These are phyloP conservation scores for Boletus coccyginus DNA, from an alignment of 768 basidiomycete species.

Conservation along the genomic window DNA sequence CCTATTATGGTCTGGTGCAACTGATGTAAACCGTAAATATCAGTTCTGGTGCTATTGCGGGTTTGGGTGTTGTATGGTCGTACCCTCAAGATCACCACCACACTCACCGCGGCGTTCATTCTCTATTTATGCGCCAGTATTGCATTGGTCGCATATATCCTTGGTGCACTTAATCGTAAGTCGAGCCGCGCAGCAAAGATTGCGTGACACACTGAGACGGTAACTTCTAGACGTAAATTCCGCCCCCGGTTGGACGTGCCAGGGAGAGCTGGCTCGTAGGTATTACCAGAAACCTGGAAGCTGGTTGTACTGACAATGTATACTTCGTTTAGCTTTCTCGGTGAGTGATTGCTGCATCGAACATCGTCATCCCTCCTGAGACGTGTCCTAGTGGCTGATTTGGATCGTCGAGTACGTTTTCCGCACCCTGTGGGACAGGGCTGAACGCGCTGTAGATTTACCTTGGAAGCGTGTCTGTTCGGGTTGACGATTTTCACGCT, in stretches of 20 bases:
- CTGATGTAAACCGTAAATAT: background rate
- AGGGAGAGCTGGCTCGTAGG: background rate
- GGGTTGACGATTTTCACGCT: background rate
- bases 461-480: background rate
- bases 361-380: background rate
- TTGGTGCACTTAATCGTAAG: background rate
- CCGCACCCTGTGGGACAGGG: too few species aligned
- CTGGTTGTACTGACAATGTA: background rate
- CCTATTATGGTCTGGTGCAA: background rate
- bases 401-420: background rate
- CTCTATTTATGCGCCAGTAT: background rate
- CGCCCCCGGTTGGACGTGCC: background rate
- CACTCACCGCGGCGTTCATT: background rate
- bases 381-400: background rate
- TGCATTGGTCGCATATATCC: background rate
- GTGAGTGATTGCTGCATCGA: background rate
- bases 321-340: background rate
- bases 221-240: background rate
- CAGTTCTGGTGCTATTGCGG: constrained; percentile 1
- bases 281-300: background rate
- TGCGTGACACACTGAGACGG: background rate
- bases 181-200: background rate
- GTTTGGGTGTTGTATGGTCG: constrained; percentile 1
- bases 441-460: background rate
- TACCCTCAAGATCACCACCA: background rate